Evolutionary conservation across 139 green algal genomes (phyloP), one percentile per base, ranked within the genome.

Genomic region (Chlorella ohadii): DNA sequence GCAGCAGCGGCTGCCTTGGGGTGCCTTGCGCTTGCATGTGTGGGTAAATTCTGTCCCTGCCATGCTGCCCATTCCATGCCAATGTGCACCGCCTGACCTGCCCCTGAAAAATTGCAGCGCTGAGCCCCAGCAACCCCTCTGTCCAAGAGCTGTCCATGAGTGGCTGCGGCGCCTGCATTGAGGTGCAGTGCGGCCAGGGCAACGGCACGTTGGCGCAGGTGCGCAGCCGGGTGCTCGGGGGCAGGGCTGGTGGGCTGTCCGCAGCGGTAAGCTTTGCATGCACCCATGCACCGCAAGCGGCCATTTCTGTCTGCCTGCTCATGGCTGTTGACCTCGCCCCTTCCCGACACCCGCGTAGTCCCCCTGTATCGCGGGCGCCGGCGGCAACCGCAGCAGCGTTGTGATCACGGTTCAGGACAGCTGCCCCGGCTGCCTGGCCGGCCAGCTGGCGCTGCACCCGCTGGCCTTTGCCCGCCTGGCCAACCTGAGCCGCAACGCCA

Each of bases 101-200:
- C n/a, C 38, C 41, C 38, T 19, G 28, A 65, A 34, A 16, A 1
- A 71, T 67, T 16, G 59, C 57, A 17, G 70, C 70, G 25, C 57
- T 82, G 36, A 25, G 34, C 17, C 59, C 76, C 15, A 34, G 15
- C 57, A 82, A 44, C 76, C 59, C 76, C 36, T 31, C 72, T 33
- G 23, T 0, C 6, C 76, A n/a, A 3, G 27, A 28, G 31, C 59
- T 82, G 57, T 34, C 59, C 36, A 82, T 72, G 59, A 12, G 36
- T 1, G 76, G 59, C 36, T 82, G 76, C 28, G 76, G 76, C 25
- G 76, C 76, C 36, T 82, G 76, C 59, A 31, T 82, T 25, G 59
- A 82, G 36, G 76, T 82, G 57, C 59, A 82, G 36, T 82, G 76
- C 41, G 76, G 36, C 12, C 38, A 59, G 25, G 36, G 36, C 74